phyloP scores from a whole-genome alignment of 129 eudicot species.

The Kitagawia praeruptora region DNA sequence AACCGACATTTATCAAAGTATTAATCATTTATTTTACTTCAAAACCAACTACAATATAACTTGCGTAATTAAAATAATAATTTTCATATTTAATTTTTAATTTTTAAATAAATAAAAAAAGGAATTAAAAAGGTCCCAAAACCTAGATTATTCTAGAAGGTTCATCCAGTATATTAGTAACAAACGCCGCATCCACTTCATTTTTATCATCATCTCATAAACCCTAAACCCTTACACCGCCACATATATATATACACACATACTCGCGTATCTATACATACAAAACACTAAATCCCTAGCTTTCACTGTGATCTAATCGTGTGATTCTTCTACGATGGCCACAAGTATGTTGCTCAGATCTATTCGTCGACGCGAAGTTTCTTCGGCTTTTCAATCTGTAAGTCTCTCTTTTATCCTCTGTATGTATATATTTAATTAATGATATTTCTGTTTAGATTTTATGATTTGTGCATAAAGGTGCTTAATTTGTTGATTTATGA shows the following conservation, averaged over 20 bases:
- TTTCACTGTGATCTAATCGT: neutral
- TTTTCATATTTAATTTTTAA: too few species aligned
- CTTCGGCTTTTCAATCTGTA: conserved; percentile 60
- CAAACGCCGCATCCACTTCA: neutral
- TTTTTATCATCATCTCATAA: conserved; percentile 10
- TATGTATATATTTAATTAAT: too few species aligned
- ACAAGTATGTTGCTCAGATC: conserved; percentile 60
- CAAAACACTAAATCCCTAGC: neutral
- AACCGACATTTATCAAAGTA: too few species aligned
- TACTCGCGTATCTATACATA: neutral
- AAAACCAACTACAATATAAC: too few species aligned
- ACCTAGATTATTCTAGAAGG: neutral
- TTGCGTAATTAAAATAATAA: too few species aligned
- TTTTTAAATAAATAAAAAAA: neutral
- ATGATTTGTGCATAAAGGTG: neutral
- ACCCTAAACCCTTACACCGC: conserved; percentile 46
- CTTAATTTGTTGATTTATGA: neutral
- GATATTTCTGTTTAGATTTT: too few species aligned
- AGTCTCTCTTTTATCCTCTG: neutral
- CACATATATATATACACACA: conserved; percentile 1
- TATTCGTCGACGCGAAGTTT: conserved; percentile 50
- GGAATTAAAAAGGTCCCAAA: neutral
- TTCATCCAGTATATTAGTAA: neutral
- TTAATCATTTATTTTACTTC: too few species aligned
- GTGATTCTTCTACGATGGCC: conserved; percentile 40